Percentiles rank a stretch among this genome's conserved stretches.
phyloP scores from a whole-genome alignment of 306 rosid genomes.

The Cucurbita pepo region DNA sequence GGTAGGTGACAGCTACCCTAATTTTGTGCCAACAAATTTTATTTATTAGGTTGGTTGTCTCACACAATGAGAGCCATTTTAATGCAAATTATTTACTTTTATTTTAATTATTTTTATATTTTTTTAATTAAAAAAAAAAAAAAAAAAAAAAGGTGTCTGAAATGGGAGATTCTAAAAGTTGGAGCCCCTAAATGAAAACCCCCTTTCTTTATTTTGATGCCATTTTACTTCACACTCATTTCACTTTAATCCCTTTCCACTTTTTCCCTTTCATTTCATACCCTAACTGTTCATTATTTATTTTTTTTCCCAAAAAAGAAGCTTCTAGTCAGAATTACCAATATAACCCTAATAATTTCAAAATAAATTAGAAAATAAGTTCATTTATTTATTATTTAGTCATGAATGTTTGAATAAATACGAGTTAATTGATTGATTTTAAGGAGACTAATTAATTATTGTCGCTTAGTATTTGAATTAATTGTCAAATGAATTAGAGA shows the following conservation, averaged over 20 bases:
- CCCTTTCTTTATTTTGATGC: background rate
- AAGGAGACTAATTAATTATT: no score
- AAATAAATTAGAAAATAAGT: background rate
- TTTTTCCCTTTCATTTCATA: background rate
- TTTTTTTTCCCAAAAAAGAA: background rate
- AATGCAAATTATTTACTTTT: background rate
- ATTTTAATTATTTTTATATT: background rate
- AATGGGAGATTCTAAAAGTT: background rate
- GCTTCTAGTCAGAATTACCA: background rate
- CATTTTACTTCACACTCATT: conserved; percentile 9
- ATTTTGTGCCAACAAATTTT: conserved; percentile 2
- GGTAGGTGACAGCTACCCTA: conserved; percentile 7
- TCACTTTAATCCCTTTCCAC: background rate
- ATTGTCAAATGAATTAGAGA: no score
- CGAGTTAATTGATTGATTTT: background rate
- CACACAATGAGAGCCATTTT: background rate
- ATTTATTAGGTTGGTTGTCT: background rate
- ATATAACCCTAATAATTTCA: background rate
- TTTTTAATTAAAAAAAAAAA: no score
- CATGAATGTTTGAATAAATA: background rate
- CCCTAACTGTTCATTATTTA: background rate
- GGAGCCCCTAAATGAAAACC: background rate
- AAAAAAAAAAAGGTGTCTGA: background rate
- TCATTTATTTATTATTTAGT: background rate
- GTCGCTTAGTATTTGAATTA: no score